Evolutionary conservation across 176 grass and related monocot species (phyloP).

Genomic region (Oropetium thomaeum): DNA sequence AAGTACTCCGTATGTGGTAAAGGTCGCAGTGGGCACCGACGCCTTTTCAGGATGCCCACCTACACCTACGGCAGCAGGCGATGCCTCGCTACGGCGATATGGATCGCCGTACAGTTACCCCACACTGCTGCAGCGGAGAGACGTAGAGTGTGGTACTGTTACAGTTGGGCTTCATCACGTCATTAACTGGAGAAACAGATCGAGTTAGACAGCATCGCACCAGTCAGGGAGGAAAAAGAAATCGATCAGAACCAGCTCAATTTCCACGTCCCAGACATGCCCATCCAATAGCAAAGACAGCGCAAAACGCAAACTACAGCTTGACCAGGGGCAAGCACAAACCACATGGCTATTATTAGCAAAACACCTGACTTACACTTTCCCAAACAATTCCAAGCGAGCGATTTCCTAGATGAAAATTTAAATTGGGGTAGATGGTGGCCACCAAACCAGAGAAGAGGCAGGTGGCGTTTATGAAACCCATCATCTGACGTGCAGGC

Average conservation of each 20-base stretch:
- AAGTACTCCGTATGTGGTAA: no score
- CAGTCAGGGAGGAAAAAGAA: no score
- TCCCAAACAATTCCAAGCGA: not conserved
- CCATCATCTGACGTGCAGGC: not conserved
- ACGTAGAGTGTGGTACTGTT: no score
- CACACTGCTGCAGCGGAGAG: no score
- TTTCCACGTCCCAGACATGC: not conserved
- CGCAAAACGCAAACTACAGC: not conserved
- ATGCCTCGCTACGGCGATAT: no score
- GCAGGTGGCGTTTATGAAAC: not conserved
- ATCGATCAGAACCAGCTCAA: not conserved
- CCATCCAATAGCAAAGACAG: not conserved
- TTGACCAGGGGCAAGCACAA: not conserved
- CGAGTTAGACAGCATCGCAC: no score
- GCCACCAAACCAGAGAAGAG: not conserved
- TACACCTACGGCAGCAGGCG: no score
- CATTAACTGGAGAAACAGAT: no score
- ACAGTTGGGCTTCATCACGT: no score
- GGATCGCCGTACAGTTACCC: no score
- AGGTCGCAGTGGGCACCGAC: no score
- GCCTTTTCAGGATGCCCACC: no score
- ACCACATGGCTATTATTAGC: not conserved
- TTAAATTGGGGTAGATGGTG: not conserved
- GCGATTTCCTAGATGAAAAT: slow-evolving; percentile 11
- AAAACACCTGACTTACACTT: not conserved